Percentiles rank a stretch among this genome's conserved stretches.
Evolutionary conservation across 192 early-diverging fungal species (phyloP).

Genomic region (Kappamyces sp.): DNA sequence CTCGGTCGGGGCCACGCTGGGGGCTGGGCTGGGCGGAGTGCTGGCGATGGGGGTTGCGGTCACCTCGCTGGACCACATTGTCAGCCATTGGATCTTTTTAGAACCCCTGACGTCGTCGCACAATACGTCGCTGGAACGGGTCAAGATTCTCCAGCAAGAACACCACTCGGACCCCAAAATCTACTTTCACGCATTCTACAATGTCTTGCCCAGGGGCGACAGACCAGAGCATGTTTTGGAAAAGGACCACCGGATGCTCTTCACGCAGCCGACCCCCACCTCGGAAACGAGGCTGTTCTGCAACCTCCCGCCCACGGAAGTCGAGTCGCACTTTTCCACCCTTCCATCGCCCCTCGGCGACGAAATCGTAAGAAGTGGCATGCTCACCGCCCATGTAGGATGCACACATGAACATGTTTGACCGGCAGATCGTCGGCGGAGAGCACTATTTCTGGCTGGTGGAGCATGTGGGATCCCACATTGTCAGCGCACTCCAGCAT

Average conservation of each 20-base stretch:
- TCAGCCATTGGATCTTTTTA: slow-evolving; percentile 31
- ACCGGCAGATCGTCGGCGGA: not conserved
- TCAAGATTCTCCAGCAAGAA: slow-evolving; percentile 25
- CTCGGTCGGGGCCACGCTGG: slow-evolving; percentile 4
- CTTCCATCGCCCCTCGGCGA: slow-evolving; percentile 24
- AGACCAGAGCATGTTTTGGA: not conserved
- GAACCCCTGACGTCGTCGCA: slow-evolving; percentile 31
- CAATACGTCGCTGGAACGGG: slow-evolving; percentile 23
- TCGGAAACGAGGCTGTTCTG: slow-evolving; percentile 23
- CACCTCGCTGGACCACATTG: slow-evolving; percentile 18
- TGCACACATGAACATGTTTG: slow-evolving; percentile 41
- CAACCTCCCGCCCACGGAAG: slow-evolving; percentile 25
- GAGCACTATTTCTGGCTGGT: slow-evolving; percentile 12
- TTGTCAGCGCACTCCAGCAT: too few relatives aligned
- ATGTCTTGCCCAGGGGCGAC: not conserved
- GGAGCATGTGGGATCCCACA: not conserved
- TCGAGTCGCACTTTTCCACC: slow-evolving; percentile 21
- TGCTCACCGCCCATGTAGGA: not conserved
- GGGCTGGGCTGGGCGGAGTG: slow-evolving; percentile 1
- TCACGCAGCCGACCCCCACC: not conserved
- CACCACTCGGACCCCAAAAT: slow-evolving; percentile 18
- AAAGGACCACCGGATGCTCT: not conserved
- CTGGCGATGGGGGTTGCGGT: slow-evolving; percentile 3
- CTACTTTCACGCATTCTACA: slow-evolving; percentile 26
- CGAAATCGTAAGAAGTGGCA: slow-evolving; percentile 22